Evolutionary conservation across 2,329 filamentous ascomycete genomes (phyloP).

Genomic region (Neurospora sp.): DNA sequence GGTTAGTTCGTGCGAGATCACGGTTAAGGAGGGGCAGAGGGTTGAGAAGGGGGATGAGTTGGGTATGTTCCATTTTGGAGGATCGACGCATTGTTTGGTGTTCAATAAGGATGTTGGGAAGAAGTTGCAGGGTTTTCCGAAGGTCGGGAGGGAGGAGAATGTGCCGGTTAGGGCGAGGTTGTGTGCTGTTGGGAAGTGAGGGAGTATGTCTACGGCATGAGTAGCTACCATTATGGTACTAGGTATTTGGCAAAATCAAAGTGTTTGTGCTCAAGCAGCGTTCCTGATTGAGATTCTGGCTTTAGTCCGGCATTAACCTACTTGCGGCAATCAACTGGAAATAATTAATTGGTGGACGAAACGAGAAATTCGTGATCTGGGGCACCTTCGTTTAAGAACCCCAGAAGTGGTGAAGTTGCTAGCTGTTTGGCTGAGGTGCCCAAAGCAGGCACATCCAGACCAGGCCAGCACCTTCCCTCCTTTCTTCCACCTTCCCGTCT

Average conservation of each 20-base stretch:
- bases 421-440: neutral
- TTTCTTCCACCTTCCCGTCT: too few species aligned
- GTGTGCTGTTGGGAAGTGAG: constrained; percentile 10
- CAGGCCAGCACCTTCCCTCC: too few species aligned
- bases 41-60: constrained; percentile 61
- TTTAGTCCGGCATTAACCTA: too few species aligned
- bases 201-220: neutral
- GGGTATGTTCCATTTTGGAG: constrained; percentile 78
- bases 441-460: too few species aligned
- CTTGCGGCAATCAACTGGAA: too few species aligned
- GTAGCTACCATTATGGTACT: neutral
- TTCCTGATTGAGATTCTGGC: neutral
- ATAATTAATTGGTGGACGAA: too few species aligned
- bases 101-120: constrained; percentile 45
- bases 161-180: constrained; percentile 24
- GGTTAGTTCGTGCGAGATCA: constrained; percentile 64
- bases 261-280: neutral
- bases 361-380: too few species aligned
- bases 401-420: too few species aligned
- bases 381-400: too few species aligned
- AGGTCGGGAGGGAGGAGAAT: constrained; percentile 20
- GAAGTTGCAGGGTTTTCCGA: constrained; percentile 30
- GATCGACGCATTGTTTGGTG: constrained; percentile 58
- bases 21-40: constrained; percentile 54
- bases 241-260: neutral